Evolutionary conservation across 2,329 filamentous ascomycete species (phyloP).

Genomic region (Penicillium sp.): DNA sequence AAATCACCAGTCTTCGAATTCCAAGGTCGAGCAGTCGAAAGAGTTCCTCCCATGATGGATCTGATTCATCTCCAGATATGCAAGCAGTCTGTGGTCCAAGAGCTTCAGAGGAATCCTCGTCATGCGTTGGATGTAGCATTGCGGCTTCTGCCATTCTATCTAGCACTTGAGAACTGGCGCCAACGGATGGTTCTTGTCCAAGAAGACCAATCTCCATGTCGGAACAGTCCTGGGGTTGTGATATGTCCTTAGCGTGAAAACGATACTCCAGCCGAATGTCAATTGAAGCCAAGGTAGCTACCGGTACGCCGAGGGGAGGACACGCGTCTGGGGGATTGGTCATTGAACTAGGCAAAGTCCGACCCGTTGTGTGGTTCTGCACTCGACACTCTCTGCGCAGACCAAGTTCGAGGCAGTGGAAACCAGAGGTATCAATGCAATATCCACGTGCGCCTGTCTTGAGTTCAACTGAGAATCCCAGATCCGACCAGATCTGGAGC

Average conservation of each 20-base stretch:
- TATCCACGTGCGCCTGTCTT: conserved; percentile 18
- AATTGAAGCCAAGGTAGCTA: conserved; percentile 23
- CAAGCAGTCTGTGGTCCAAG: neutral
- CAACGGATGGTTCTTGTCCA: neutral
- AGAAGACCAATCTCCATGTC: neutral
- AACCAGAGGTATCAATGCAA: neutral
- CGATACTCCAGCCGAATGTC: conserved; percentile 22
- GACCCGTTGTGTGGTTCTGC: neutral
- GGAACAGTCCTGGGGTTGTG: too few relatives aligned
- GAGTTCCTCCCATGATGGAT: conserved; percentile 4
- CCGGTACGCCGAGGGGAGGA: conserved; percentile 19
- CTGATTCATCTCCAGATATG: neutral
- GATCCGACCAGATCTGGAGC: conserved; percentile 34
- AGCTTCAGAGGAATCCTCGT: neutral
- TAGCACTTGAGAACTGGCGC: too few relatives aligned
- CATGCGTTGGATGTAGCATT: neutral
- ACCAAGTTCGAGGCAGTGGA: conserved; percentile 23
- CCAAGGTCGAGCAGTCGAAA: conserved; percentile 28
- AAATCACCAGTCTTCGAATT: conserved; percentile 24
- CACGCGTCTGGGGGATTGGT: conserved; percentile 14
- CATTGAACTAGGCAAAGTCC: conserved; percentile 21
- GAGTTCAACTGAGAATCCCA: conserved; percentile 28
- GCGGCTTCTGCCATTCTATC: neutral
- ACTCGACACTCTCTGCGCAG: conserved; percentile 16
- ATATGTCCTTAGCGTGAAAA: neutral